These are phyloP conservation scores for Gracilaria vermiculophylla DNA, from an alignment of 23 red algal genomes.

Conservation along the genomic window DNA sequence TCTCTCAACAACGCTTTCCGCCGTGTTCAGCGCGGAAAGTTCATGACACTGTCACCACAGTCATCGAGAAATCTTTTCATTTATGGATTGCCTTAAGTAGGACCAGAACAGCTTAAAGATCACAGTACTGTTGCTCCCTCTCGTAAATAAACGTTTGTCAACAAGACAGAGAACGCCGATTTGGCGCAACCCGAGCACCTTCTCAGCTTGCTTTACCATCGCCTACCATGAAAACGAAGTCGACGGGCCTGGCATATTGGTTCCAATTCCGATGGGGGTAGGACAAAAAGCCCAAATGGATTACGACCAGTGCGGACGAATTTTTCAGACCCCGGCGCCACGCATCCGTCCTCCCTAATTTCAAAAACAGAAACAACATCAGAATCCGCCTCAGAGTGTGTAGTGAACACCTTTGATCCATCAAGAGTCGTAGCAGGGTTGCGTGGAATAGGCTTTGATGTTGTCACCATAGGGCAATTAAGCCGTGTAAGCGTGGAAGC, in stretches of 20 bases:
- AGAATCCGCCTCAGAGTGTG: conserved; percentile 23
- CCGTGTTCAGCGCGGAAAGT: too few relatives aligned
- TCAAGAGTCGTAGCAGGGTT: conserved; percentile 25
- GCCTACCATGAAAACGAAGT: neutral
- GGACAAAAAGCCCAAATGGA: conserved; percentile 35
- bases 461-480: neutral
- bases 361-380: neutral
- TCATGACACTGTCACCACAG: too few relatives aligned
- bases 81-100: too few relatives aligned
- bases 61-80: too few relatives aligned
- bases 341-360: conserved; percentile 16
- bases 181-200: too few relatives aligned
- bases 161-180: too few relatives aligned
- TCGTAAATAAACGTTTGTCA: too few relatives aligned
- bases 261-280: neutral
- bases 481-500: neutral
- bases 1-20: too few relatives aligned
- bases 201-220: too few relatives aligned
- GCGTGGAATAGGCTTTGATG: conserved; percentile 15
- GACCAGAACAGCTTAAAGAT: too few relatives aligned
- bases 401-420: conserved; percentile 16
- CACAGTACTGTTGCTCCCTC: too few relatives aligned
- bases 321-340: neutral
- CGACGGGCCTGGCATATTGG: neutral
- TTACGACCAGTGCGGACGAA: conserved; percentile 9